These are phyloP conservation scores for Trametes sanguinea DNA, from an alignment of 768 basidiomycete species.

Conservation along the genomic window DNA sequence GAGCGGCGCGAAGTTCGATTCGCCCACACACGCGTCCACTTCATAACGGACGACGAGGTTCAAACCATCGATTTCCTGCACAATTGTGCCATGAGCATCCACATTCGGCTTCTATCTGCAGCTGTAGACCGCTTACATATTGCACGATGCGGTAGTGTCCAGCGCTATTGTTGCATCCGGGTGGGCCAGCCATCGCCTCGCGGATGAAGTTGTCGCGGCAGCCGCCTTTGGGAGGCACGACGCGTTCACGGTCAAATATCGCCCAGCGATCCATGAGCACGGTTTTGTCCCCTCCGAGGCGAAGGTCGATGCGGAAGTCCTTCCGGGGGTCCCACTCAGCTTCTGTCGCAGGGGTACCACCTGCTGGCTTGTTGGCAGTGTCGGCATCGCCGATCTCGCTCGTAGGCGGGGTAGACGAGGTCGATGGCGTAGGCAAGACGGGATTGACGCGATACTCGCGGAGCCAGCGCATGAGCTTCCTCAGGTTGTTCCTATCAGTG, in stretches of 20 bases:
- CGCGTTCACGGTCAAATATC: constrained; percentile 33
- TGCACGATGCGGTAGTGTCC: constrained; percentile 27
- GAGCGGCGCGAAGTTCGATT: not conserved
- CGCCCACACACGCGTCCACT: constrained; percentile 28
- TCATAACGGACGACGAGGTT: constrained; percentile 33
- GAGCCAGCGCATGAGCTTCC: constrained; percentile 65
- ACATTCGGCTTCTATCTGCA: not conserved
- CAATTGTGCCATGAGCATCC: not conserved
- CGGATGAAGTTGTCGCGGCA: constrained; percentile 49
- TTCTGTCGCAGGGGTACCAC: not conserved
- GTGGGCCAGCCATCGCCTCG: constrained; percentile 16
- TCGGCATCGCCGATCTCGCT: not conserved
- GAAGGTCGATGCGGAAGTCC: constrained; percentile 67
- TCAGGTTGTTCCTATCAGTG: constrained; percentile 66
- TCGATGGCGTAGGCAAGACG: constrained; percentile 22
- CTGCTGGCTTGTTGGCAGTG: not conserved
- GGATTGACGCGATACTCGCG: constrained; percentile 10
- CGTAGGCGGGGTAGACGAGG: too few species aligned
- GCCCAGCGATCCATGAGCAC: constrained; percentile 65
- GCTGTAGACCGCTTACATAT: constrained; percentile 24
- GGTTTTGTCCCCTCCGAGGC: constrained; percentile 59
- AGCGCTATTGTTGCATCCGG: constrained; percentile 20
- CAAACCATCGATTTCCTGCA: constrained; percentile 27
- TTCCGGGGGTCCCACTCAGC: constrained; percentile 19
- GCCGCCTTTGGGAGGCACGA: constrained; percentile 15